A percentile compares a stretch with the other conserved stretches of the same genome.
phyloP scores from a whole-genome alignment of 202 grass and related monocot genomes.

The Setaria italica region DNA sequence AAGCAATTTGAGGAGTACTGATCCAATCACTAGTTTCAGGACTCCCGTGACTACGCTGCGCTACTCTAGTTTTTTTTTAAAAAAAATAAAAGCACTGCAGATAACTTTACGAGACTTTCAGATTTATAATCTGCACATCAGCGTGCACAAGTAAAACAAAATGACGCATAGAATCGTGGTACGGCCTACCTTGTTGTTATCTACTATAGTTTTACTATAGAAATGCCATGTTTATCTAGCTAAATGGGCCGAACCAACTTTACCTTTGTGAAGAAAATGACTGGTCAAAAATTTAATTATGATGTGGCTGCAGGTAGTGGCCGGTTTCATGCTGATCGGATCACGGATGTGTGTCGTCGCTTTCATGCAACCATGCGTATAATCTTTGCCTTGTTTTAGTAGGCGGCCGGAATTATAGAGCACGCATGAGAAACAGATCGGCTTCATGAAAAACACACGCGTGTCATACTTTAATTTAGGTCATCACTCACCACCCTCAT shows the following conservation, averaged over 20 bases:
- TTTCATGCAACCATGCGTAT: neutral
- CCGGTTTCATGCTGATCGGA: constrained; percentile 1
- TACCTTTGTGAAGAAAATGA: constrained; percentile 31
- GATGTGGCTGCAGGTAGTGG: neutral
- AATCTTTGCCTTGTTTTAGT: neutral
- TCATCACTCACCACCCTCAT: too few species aligned
- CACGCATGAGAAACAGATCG: neutral
- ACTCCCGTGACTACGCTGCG: neutral
- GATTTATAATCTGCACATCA: neutral
- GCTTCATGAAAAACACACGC: neutral
- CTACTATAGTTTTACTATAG: neutral
- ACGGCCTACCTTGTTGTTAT: neutral
- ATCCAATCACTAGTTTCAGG: constrained; percentile 2
- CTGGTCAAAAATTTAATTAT: neutral
- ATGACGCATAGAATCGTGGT: neutral
- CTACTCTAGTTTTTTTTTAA: neutral
- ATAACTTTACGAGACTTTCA: neutral
- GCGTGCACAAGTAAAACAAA: neutral
- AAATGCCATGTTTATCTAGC: constrained; percentile 14
- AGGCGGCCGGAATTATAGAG: constrained; percentile 9
- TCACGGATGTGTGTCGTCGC: neutral
- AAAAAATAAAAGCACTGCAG: neutral
- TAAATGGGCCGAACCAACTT: neutral
- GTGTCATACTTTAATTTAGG: neutral
- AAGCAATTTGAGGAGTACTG: neutral